Evolutionary conservation across 106 monocot genomes (phyloP).

Genomic region (Dendrobium chrysotoxum): DNA sequence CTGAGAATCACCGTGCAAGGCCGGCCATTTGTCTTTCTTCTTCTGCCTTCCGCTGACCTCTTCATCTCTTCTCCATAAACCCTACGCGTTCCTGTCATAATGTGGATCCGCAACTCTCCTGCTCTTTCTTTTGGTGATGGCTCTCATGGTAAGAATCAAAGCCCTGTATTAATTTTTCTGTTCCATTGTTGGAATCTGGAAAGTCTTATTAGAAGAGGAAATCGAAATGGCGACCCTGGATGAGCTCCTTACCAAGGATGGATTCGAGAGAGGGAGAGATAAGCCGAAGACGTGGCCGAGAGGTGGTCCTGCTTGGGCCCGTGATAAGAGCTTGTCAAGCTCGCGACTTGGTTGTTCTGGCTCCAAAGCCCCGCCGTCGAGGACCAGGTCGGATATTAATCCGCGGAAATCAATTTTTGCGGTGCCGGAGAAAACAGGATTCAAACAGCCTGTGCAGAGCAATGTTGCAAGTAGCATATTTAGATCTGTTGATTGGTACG

Average conservation of each 20-base stretch:
- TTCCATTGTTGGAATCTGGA: not conserved
- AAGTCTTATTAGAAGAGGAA: not conserved
- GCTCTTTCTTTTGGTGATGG: not conserved
- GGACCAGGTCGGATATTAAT: not conserved
- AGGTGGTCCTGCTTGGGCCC: not conserved
- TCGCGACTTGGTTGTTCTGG: not conserved
- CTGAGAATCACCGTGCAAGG: too few species aligned
- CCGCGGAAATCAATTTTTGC: not conserved
- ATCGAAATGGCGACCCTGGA: constrained; percentile 28
- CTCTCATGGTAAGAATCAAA: not conserved
- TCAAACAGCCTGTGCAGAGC: not conserved
- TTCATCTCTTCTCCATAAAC: not conserved
- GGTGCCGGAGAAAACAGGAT: not conserved
- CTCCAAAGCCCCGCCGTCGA: not conserved
- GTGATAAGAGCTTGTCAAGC: constrained; percentile 14
- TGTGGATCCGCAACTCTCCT: too few species aligned
- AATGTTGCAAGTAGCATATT: not conserved
- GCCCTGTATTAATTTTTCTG: not conserved
- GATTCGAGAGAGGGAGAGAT: constrained; percentile 19
- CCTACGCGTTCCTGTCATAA: too few species aligned
- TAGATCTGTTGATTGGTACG: constrained; percentile 15
- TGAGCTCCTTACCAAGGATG: constrained; percentile 44
- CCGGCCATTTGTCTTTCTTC: not conserved
- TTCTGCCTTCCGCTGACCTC: not conserved
- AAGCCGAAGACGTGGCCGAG: not conserved